These are phyloP conservation scores for Cladophialophora bantiana DNA, from an alignment of 2,329 filamentous ascomycete genomes.

Conservation along the genomic window DNA sequence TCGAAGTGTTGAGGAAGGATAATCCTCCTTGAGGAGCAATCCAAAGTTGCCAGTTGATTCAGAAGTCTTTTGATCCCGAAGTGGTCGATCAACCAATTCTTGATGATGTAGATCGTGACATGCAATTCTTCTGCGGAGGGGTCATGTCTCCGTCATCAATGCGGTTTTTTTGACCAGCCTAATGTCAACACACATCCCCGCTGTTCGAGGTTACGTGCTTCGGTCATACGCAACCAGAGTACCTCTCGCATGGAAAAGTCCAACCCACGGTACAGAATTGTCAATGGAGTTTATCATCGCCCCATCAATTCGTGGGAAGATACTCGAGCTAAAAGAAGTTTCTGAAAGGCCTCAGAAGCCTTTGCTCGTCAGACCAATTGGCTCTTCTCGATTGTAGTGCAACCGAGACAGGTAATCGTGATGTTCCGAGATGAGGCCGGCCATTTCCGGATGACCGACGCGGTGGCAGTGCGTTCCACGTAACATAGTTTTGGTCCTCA, in stretches of 20 bases:
- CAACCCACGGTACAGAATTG: no score
- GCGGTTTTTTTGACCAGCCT: not conserved
- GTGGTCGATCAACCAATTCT: not conserved
- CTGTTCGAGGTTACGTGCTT: no score
- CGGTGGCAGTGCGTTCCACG: not conserved
- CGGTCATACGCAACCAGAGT: not conserved
- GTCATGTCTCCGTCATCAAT: not conserved
- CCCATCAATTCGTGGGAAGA: no score
- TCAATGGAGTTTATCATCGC: no score
- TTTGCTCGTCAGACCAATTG: no score
- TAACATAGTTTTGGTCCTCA: not conserved
- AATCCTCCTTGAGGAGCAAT: not conserved
- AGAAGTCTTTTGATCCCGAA: not conserved
- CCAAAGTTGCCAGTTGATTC: not conserved
- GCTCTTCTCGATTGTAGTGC: not conserved
- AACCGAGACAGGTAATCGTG: not conserved
- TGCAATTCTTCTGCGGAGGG: not conserved
- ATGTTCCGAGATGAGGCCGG: not conserved
- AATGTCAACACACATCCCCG: not conserved
- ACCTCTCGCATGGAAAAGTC: no score
- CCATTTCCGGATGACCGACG: not conserved
- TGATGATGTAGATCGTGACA: not conserved
- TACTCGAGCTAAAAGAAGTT: no score
- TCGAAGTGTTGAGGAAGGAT: not conserved
- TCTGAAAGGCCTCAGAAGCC: no score